phyloP scores from a whole-genome alignment of 2,329 filamentous ascomycete genomes.

The Lasiodiplodia hormozganensis region DNA sequence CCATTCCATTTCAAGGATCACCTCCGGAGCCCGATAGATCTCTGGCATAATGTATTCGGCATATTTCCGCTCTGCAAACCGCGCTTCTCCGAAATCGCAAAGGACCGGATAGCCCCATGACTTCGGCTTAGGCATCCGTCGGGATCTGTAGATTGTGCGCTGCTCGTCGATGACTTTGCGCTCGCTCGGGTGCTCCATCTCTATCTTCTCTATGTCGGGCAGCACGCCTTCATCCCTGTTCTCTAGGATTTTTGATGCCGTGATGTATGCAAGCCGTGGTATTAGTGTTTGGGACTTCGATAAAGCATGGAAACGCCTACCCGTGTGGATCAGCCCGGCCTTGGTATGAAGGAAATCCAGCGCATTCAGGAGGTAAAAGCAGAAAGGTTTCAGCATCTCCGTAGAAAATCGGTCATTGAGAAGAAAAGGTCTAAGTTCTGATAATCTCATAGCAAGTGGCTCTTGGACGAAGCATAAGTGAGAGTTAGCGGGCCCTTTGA shows the following conservation, averaged over 20 bases:
- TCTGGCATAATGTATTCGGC: constrained; percentile 44
- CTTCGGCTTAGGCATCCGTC: constrained; percentile 26
- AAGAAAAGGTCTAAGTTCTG: constrained; percentile 32
- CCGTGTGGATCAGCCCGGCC: constrained; percentile 40
- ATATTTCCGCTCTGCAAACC: constrained; percentile 35
- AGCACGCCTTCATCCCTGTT: constrained; percentile 42
- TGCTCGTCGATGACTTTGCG: constrained; percentile 38
- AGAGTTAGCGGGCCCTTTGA: constrained; percentile 39
- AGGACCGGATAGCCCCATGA: constrained; percentile 36
- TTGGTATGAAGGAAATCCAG: constrained; percentile 43
- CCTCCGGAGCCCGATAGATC: constrained; percentile 45
- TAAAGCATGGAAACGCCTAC: constrained; percentile 28
- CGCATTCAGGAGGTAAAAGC: constrained; percentile 35
- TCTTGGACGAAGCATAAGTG: constrained; percentile 48
- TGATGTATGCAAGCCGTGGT: constrained; percentile 37
- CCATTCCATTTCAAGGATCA: constrained; percentile 45
- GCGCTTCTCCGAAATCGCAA: constrained; percentile 43
- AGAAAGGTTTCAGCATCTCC: constrained; percentile 35
- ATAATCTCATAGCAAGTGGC: constrained; percentile 40
- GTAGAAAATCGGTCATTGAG: constrained; percentile 34
- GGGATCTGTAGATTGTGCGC: constrained; percentile 38
- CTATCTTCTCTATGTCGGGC: constrained; percentile 37
- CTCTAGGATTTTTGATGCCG: constrained; percentile 41
- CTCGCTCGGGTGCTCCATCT: constrained; percentile 37
- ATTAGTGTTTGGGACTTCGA: background rate